Evolutionary conservation across 2,329 filamentous ascomycete genomes (phyloP).

Genomic region (Moelleriella libera): DNA sequence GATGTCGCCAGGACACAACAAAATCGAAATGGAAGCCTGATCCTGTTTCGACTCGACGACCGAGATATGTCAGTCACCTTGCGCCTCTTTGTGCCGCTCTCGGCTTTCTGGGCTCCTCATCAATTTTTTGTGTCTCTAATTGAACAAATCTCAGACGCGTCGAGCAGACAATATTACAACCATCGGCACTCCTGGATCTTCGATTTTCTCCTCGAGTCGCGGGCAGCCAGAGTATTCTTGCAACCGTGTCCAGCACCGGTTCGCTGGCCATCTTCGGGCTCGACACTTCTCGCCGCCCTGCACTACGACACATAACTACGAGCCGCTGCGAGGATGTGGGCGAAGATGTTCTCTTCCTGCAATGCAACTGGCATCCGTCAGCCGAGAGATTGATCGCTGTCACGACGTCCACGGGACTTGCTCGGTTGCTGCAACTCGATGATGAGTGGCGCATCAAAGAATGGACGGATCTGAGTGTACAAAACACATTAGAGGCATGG

Average conservation of each 20-base stretch:
- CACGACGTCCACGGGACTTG: slow-evolving; percentile 55
- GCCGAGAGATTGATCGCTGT: slow-evolving; percentile 43
- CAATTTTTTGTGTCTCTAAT: neutral
- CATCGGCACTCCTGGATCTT: slow-evolving; percentile 70
- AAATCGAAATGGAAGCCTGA: slow-evolving; percentile 57
- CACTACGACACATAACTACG: slow-evolving; percentile 25
- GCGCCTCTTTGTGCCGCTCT: neutral
- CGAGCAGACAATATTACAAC: slow-evolving; percentile 45
- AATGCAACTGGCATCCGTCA: slow-evolving; percentile 58
- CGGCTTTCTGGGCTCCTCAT: neutral
- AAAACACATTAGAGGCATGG: slow-evolving; percentile 58
- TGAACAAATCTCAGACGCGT: slow-evolving; percentile 1
- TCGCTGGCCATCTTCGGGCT: slow-evolving; percentile 50
- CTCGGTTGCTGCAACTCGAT: slow-evolving; percentile 39
- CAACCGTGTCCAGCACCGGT: slow-evolving; percentile 66
- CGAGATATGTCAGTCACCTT: slow-evolving; percentile 37
- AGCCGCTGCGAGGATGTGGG: slow-evolving; percentile 34
- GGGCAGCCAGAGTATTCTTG: slow-evolving; percentile 39
- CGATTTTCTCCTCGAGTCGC: slow-evolving; percentile 51
- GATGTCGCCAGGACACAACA: slow-evolving; percentile 29
- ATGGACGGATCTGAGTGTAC: slow-evolving; percentile 23
- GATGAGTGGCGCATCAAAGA: slow-evolving; percentile 22
- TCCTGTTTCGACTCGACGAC: slow-evolving; percentile 46
- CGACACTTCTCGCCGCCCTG: slow-evolving; percentile 19
- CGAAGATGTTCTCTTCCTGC: slow-evolving; percentile 51